A percentile compares a stretch with the other conserved stretches of the same genome.
Evolutionary conservation across 345 rosid genomes (phyloP).

Genomic region (Balakata baccata): DNA sequence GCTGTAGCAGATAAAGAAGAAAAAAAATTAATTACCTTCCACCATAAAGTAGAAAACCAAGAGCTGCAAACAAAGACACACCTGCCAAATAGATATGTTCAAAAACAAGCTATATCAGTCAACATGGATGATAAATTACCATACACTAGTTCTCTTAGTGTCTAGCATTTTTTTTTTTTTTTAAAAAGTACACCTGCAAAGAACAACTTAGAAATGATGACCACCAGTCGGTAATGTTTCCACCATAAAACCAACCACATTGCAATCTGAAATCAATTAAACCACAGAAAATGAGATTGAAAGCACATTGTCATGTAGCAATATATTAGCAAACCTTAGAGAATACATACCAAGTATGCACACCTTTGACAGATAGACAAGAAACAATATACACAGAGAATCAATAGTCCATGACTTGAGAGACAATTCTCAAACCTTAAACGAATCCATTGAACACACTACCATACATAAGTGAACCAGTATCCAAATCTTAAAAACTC

Average conservation of each 20-base stretch:
- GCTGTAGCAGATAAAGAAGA: neutral
- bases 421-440: too few species aligned
- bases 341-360: too few species aligned
- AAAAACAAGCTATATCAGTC: conserved; percentile 19
- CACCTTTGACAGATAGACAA: too few species aligned
- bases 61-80: conserved; percentile 76
- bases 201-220: conserved; percentile 72
- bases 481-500: too few species aligned
- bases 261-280: conserved; percentile 47
- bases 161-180: too few species aligned
- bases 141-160: neutral
- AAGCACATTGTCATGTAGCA: too few species aligned
- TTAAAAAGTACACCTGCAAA: conserved; percentile 59
- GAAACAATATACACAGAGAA: too few species aligned
- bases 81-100: conserved; percentile 36
- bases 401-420: too few species aligned
- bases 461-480: too few species aligned
- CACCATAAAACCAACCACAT: conserved; percentile 82
- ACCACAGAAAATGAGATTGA: neutral
- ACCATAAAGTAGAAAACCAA: conserved; percentile 84
- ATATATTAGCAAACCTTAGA: too few species aligned
- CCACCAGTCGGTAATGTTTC: conserved; percentile 56
- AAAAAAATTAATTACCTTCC: conserved; percentile 58
- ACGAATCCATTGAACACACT: too few species aligned
- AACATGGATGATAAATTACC: neutral